A percentile compares a stretch with the other conserved stretches of the same genome.
These are phyloP conservation scores for Leucoagaricus sp. DNA, from an alignment of 1,284 basidiomycete genomes.

Conservation along the genomic window DNA sequence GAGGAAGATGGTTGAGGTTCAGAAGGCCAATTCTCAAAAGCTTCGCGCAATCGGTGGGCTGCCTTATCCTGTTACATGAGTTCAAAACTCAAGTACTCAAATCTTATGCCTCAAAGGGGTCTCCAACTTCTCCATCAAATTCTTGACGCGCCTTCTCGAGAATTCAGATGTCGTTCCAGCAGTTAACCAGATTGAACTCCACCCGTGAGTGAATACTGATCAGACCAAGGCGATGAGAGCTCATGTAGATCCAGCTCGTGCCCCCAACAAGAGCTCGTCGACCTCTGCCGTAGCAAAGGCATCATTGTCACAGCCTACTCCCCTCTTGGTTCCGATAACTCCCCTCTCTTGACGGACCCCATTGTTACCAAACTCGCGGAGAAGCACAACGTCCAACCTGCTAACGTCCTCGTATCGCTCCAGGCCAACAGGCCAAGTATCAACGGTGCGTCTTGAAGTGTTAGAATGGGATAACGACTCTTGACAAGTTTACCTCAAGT, in stretches of 20 bases:
- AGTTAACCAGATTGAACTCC: conserved; percentile 80
- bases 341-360: conserved; percentile 65
- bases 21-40: conserved; percentile 65
- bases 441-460: conserved; percentile 38
- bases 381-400: conserved; percentile 53
- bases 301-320: conserved; percentile 77
- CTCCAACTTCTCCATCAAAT: conserved; percentile 69
- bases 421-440: conserved; percentile 64
- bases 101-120: conserved; percentile 43
- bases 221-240: neutral
- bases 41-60: conserved; percentile 67
- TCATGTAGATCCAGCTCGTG: conserved; percentile 44
- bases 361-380: conserved; percentile 55
- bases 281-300: conserved; percentile 59
- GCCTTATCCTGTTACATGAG: neutral
- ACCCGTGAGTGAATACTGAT: conserved; percentile 52
- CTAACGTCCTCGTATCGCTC: conserved; percentile 63
- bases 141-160: conserved; percentile 58
- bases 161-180: conserved; percentile 71
- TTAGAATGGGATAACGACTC: neutral
- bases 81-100: neutral
- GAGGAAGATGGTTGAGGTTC: conserved; percentile 74
- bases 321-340: conserved; percentile 76
- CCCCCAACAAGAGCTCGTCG: conserved; percentile 63
- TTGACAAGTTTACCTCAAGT: conserved; percentile 34